phyloP scores from a whole-genome alignment of 805 yeast species.

The Candida sakaeoensis region DNA sequence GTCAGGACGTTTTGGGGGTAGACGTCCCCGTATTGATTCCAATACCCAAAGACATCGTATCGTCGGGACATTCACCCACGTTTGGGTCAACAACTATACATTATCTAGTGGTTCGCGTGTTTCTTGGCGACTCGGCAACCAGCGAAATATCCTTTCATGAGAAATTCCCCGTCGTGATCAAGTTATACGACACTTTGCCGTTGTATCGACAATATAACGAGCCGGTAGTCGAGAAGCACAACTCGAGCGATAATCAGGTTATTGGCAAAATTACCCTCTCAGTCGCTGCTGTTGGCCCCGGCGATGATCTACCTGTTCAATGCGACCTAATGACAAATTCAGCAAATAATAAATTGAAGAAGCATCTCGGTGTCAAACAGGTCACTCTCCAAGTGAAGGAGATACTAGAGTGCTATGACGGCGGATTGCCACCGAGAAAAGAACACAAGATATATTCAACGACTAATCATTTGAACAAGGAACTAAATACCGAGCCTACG shows the following conservation, averaged over 20 bases:
- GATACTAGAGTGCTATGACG: constrained; percentile 50
- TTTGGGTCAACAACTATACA: constrained; percentile 51
- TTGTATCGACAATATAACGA: constrained; percentile 53
- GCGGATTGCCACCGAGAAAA: constrained; percentile 46
- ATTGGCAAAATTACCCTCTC: constrained; percentile 46
- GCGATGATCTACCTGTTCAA: constrained; percentile 42
- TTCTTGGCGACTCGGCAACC: constrained; percentile 27
- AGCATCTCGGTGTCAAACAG: constrained; percentile 38
- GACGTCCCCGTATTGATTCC: constrained; percentile 60
- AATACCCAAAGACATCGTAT: constrained; percentile 48
- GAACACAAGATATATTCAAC: constrained; percentile 39
- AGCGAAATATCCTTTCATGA: constrained; percentile 29
- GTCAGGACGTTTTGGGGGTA: constrained; percentile 46
- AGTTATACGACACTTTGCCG: constrained; percentile 55
- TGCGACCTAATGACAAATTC: constrained; percentile 41
- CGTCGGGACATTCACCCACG: constrained; percentile 46
- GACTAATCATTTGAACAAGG: constrained; percentile 22
- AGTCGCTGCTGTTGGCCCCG: constrained; percentile 55
- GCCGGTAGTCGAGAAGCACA: constrained; percentile 40
- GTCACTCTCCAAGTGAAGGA: constrained; percentile 51
- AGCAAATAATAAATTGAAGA: constrained; percentile 24
- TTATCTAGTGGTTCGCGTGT: constrained; percentile 36
- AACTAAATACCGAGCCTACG: constrained; percentile 24
- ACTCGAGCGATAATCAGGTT: constrained; percentile 48
- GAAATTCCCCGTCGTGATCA: constrained; percentile 50